Conservation (phyloP, 768 basidiomycete genomes). For the Lyophyllum atratum region DNA sequence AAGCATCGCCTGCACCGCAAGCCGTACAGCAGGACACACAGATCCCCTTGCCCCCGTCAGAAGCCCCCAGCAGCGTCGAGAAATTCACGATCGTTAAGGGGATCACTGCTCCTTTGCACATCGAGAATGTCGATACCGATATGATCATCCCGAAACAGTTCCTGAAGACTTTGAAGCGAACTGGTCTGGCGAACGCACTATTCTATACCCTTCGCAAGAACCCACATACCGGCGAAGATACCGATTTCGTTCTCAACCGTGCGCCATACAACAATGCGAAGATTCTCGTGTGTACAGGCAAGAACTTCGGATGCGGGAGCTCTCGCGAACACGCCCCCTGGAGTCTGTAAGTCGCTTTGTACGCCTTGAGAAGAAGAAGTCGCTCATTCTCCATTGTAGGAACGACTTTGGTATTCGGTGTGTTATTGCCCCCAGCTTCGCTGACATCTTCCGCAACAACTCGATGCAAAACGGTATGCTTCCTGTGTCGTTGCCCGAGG, state of each 20-base stretch:
- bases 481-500: slow-evolving; percentile 69
- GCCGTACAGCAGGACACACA: slow-evolving; percentile 32
- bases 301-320: slow-evolving; percentile 91
- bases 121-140: slow-evolving; percentile 89
- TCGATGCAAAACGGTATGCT: slow-evolving; percentile 95
- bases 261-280: slow-evolving; percentile 73
- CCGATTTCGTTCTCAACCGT: slow-evolving; percentile 84
- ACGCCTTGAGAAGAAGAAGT: background rate
- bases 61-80: slow-evolving; percentile 48
- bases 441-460: slow-evolving; percentile 89
- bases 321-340: slow-evolving; percentile 92
- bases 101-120: slow-evolving; percentile 76
- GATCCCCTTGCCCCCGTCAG: slow-evolving; percentile 37
- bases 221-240: slow-evolving; percentile 74
- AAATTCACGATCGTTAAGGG: slow-evolving; percentile 76
- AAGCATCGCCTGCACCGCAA: slow-evolving; percentile 50
- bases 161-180: slow-evolving; percentile 88
- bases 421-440: slow-evolving; percentile 86
- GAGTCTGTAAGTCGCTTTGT: slow-evolving; percentile 62
- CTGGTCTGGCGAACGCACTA: slow-evolving; percentile 80
- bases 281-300: slow-evolving; percentile 82
- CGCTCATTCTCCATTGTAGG: slow-evolving; percentile 32
- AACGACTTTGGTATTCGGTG: slow-evolving; percentile 91
- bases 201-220: slow-evolving; percentile 84
- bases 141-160: slow-evolving; percentile 96